These are phyloP conservation scores for Citrus australasica DNA, from an alignment of 345 rosid species.

Conservation along the genomic window DNA sequence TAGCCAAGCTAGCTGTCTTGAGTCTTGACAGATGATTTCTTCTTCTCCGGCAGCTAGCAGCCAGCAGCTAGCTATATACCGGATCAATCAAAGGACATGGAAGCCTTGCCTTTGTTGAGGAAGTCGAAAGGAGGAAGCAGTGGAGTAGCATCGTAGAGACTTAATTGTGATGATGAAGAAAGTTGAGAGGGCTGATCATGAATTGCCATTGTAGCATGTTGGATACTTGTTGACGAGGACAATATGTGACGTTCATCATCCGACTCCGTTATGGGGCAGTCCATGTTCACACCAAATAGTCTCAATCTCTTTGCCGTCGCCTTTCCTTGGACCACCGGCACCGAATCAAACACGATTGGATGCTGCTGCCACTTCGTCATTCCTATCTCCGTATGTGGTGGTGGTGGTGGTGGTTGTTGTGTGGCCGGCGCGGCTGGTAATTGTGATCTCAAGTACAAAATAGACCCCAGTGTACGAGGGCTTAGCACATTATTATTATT, in stretches of 20 bases:
- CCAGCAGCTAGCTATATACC: slow-evolving; percentile 26
- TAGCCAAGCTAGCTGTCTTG: not conserved
- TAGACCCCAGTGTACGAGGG: slow-evolving; percentile 29
- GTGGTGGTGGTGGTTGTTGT: slow-evolving; percentile 17
- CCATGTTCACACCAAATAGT: slow-evolving; percentile 96
- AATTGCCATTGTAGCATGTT: slow-evolving; percentile 16
- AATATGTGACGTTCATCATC: slow-evolving; percentile 27
- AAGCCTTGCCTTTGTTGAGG: slow-evolving; percentile 39
- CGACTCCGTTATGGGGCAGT: slow-evolving; percentile 48
- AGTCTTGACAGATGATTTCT: not conserved
- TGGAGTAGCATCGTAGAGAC: slow-evolving; percentile 41
- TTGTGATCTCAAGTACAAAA: slow-evolving; percentile 29
- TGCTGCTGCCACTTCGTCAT: slow-evolving; percentile 28
- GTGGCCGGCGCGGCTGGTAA: not conserved
- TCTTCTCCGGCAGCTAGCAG: not conserved
- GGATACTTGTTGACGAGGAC: slow-evolving; percentile 24
- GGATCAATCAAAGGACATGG: slow-evolving; percentile 44
- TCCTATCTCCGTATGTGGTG: slow-evolving; percentile 30
- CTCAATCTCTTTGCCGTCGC: slow-evolving; percentile 70
- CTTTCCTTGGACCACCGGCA: slow-evolving; percentile 61
- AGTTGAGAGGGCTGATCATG: slow-evolving; percentile 10
- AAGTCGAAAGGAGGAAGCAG: slow-evolving; percentile 23
- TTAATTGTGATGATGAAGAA: slow-evolving; percentile 21
- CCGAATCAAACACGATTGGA: slow-evolving; percentile 51
- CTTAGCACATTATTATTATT: slow-evolving; percentile 13